Conservation (phyloP, 495 filamentous ascomycete genomes). For the Lindgomyces ingoldianus region DNA sequence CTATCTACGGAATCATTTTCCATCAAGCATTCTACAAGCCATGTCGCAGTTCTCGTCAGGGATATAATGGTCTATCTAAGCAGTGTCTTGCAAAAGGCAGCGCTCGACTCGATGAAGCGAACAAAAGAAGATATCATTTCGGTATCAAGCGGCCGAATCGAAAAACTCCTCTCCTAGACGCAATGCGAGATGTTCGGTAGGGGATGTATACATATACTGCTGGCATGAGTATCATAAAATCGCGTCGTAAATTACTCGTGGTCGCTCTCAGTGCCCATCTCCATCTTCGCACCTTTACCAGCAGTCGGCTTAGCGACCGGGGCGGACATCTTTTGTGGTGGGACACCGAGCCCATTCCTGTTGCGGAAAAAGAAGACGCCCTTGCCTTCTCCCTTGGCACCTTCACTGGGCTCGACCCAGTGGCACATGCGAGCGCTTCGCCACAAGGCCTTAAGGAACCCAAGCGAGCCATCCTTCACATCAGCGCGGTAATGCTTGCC, state of each 20-base stretch:
- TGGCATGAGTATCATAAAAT: constrained; percentile 11
- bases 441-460: constrained; percentile 58
- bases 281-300: constrained; percentile 34
- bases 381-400: constrained; percentile 58
- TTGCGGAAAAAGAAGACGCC: constrained; percentile 74
- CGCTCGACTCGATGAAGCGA: constrained; percentile 3
- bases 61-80: constrained; percentile 21
- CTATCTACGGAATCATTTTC: neutral
- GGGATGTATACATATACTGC: neutral
- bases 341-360: constrained; percentile 57
- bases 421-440: constrained; percentile 68
- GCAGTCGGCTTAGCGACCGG: constrained; percentile 29
- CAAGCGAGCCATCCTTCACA: constrained; percentile 61
- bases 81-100: neutral
- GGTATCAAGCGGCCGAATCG: neutral
- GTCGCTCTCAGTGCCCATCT: constrained; percentile 34
- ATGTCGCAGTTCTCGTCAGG: neutral
- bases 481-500: constrained; percentile 77
- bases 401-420: constrained; percentile 68
- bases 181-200: neutral
- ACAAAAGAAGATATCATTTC: constrained; percentile 2
- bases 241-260: constrained; percentile 19
- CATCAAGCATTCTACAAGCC: constrained; percentile 12
- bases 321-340: constrained; percentile 39
- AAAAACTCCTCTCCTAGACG: constrained; percentile 3